Percentiles rank a stretch among this genome's conserved stretches.
Conservation (phyloP, 2,329 filamentous ascomycete genomes). For the Catunica adiposa region DNA sequence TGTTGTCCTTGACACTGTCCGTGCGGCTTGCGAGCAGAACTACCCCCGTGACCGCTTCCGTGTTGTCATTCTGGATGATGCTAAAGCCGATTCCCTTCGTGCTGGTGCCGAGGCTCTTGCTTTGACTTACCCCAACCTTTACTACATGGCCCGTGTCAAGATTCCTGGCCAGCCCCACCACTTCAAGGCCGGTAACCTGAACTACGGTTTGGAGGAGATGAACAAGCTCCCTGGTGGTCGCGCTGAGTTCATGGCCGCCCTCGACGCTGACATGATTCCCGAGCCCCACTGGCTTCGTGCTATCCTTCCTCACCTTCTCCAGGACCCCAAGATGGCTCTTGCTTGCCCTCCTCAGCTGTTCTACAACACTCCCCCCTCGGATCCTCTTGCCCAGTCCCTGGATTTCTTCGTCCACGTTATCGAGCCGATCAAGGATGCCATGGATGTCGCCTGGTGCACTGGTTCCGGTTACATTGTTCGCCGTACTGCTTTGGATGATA, state of each 20-base stretch:
- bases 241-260: conserved; percentile 41
- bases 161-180: conserved; percentile 33
- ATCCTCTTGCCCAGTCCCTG: conserved; percentile 41
- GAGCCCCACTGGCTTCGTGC: conserved; percentile 43
- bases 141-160: conserved; percentile 36
- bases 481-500: conserved; percentile 41
- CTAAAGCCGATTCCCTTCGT: conserved; percentile 28
- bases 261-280: conserved; percentile 54
- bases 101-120: conserved; percentile 24
- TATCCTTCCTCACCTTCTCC: conserved; percentile 41
- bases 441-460: conserved; percentile 45
- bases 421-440: conserved; percentile 33
- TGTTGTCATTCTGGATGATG: conserved; percentile 40
- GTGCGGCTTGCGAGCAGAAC: conserved; percentile 36
- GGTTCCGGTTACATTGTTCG: conserved; percentile 45
- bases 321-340: conserved; percentile 39
- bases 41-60: conserved; percentile 37
- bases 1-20: conserved; percentile 38
- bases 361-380: conserved; percentile 43
- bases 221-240: conserved; percentile 36
- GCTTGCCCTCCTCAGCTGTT: conserved; percentile 46
- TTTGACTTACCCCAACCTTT: conserved; percentile 30
- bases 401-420: conserved; percentile 41
- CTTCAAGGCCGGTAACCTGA: conserved; percentile 50
- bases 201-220: conserved; percentile 38